Percentiles rank a stretch among this genome's conserved stretches.
These are phyloP conservation scores for Pleurotus sapidus DNA, from an alignment of 768 basidiomycete genomes.

Conservation along the genomic window DNA sequence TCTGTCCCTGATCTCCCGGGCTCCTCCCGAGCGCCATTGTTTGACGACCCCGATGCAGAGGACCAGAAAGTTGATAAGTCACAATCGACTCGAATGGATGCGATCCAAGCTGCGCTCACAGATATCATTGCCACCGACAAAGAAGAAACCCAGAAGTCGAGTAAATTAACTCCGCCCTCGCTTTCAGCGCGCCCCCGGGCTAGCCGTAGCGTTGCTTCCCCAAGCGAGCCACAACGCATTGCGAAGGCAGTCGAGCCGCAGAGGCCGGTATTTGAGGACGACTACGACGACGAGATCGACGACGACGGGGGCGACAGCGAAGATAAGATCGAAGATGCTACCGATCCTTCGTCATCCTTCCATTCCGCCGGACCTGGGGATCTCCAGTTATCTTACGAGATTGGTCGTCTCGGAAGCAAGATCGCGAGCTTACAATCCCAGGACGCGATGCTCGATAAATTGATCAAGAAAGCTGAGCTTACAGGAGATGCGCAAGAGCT, in stretches of 20 bases:
- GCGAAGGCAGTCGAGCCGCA: conserved; percentile 19
- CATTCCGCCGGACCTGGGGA: conserved; percentile 87
- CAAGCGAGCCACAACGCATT: neutral
- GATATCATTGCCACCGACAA: conserved; percentile 92
- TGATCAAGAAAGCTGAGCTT: conserved; percentile 94
- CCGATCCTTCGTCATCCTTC: conserved; percentile 48
- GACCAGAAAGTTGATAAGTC: conserved; percentile 64
- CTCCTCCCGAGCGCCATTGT: conserved; percentile 69
- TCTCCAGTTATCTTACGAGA: conserved; percentile 85
- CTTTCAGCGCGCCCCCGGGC: neutral
- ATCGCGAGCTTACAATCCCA: conserved; percentile 78
- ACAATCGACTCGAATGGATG: conserved; percentile 73
- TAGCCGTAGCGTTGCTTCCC: neutral
- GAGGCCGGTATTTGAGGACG: conserved; percentile 36
- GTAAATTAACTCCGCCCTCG: conserved; percentile 9
- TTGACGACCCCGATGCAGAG: conserved; percentile 77
- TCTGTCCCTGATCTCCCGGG: conserved; percentile 51
- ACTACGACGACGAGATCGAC: conserved; percentile 47
- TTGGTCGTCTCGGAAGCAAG: conserved; percentile 72
- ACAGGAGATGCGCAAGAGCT: conserved; percentile 89
- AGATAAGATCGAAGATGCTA: conserved; percentile 37
- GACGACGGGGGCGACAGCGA: conserved; percentile 39
- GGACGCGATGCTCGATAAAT: conserved; percentile 76
- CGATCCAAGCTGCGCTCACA: conserved; percentile 93
- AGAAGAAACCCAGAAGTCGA: conserved; percentile 24